These are phyloP conservation scores for Xanthoconium separans DNA, from an alignment of 1,284 basidiomycete genomes.

Conservation along the genomic window DNA sequence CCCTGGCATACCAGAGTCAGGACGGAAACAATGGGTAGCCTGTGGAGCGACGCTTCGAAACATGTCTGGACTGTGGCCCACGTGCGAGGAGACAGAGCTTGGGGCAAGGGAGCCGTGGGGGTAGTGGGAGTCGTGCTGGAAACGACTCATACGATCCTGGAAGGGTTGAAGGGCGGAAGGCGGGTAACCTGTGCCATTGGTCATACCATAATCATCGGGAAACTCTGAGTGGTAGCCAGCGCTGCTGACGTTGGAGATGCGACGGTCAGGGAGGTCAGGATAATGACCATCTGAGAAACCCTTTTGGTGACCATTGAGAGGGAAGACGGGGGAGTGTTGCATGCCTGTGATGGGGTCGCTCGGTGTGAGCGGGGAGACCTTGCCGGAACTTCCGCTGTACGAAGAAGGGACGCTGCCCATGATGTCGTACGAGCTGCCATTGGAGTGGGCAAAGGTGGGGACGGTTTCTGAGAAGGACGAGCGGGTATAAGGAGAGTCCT, in stretches of 20 bases:
- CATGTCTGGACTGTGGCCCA: slow-evolving; percentile 49
- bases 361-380: slow-evolving; percentile 71
- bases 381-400: slow-evolving; percentile 58
- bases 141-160: slow-evolving; percentile 56
- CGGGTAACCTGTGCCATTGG: slow-evolving; percentile 45
- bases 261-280: slow-evolving; percentile 58
- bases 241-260: slow-evolving; percentile 47
- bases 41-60: slow-evolving; percentile 65
- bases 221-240: slow-evolving; percentile 53
- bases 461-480: slow-evolving; percentile 57
- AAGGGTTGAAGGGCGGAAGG: slow-evolving; percentile 52
- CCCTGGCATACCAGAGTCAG: slow-evolving; percentile 44
- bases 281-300: slow-evolving; percentile 53
- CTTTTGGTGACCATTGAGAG: slow-evolving; percentile 44
- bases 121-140: slow-evolving; percentile 49
- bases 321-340: slow-evolving; percentile 53
- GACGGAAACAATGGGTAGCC: slow-evolving; percentile 57
- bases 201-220: slow-evolving; percentile 61
- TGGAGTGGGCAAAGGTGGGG: slow-evolving; percentile 52
- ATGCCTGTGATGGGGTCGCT: slow-evolving; percentile 58
- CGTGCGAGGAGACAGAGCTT: slow-evolving; percentile 42
- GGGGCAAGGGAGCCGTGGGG: slow-evolving; percentile 41
- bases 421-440: slow-evolving; percentile 58
- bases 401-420: slow-evolving; percentile 60
- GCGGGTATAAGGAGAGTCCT: slow-evolving; percentile 59